phyloP scores from a whole-genome alignment of 2,329 filamentous ascomycete genomes.

The Phaeosphaeriaceae sp. region DNA sequence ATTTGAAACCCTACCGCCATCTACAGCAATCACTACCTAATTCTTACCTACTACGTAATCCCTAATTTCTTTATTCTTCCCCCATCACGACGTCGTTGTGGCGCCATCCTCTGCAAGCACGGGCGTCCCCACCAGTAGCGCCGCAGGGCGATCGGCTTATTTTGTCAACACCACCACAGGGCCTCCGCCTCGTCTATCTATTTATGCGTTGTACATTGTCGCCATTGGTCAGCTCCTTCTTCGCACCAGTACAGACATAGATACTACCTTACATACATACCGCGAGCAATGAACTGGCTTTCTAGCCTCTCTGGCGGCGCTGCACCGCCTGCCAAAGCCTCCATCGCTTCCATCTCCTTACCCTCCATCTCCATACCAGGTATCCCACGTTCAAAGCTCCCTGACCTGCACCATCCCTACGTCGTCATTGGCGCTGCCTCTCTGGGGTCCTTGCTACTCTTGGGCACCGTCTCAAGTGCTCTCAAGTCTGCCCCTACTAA shows the following conservation, averaged over 20 bases:
- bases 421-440: conserved; percentile 32
- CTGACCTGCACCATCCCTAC: conserved; percentile 22
- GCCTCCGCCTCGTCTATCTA: conserved; percentile 19
- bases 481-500: conserved; percentile 19
- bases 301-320: conserved; percentile 7
- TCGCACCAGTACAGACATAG: not conserved
- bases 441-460: conserved; percentile 32
- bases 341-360: conserved; percentile 1
- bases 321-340: conserved; percentile 2
- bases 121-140: conserved; percentile 10
- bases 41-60: no score
- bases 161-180: conserved; percentile 22
- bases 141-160: conserved; percentile 20
- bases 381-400: conserved; percentile 23
- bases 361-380: conserved; percentile 8
- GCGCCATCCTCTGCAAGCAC: conserved; percentile 7
- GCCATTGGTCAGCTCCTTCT: conserved; percentile 23
- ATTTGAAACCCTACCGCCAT: not conserved
- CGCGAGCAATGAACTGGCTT: conserved; percentile 16
- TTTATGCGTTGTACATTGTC: conserved; percentile 20
- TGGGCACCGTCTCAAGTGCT: conserved; percentile 27
- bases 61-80: no score
- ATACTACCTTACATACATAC: not conserved
- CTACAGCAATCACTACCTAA: not conserved
- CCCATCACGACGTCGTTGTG: not conserved